Base-by-base conservation (phyloP, 2,329 filamentous ascomycete genomes). In the Leptographium flavum region DNA sequence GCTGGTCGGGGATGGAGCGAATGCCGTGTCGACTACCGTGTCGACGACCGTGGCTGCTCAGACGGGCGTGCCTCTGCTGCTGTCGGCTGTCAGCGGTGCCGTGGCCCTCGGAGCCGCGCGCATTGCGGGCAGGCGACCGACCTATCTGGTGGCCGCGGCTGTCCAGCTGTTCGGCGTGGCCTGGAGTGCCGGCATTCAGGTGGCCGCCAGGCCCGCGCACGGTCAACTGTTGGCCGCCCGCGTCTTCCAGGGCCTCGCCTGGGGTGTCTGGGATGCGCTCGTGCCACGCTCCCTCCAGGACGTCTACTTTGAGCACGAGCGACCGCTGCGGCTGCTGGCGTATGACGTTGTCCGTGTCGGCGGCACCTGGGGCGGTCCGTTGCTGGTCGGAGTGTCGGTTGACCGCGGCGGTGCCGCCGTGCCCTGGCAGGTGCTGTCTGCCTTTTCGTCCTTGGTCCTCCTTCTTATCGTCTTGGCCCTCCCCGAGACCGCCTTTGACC, bases 281-380 rank as follows among this genome's bases (percentile, higher is more conserved):
- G 61, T 74, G 27, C 57, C 70, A 28, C 65, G 64, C 2, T 71
- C 69, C 2, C 70, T 79, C 41, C 66, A 73, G 39, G 74, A 79
- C 51, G 70, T 70, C 2, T 78, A 68, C 55, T 77, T 73, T 53
- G 70, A 74, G 50, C 73, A 78, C 50, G 66, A 78, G 54, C 66
- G 71, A 40, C 60, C 61, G 17, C 41, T 59, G 2, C 66, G 68
- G 15, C 60, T 70, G 6, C 60, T 68, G 3, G 57, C 69, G 13
- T 66, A 70, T 55, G 65, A 69, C 45, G 53, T 67, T 13, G 56
- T 72, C 3, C 62, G 61, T 21, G 57, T 70, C 10, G 58, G 64
- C 10, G 65, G 67, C 5, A 73, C 67, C 1, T 75, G 73, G 68
- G 72, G 73, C 31, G 61, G 67, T 0, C 74, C 74, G 0, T 59